Base-by-base conservation (phyloP, 163 green algal genomes). In the Smithsoniella earleae region DNA sequence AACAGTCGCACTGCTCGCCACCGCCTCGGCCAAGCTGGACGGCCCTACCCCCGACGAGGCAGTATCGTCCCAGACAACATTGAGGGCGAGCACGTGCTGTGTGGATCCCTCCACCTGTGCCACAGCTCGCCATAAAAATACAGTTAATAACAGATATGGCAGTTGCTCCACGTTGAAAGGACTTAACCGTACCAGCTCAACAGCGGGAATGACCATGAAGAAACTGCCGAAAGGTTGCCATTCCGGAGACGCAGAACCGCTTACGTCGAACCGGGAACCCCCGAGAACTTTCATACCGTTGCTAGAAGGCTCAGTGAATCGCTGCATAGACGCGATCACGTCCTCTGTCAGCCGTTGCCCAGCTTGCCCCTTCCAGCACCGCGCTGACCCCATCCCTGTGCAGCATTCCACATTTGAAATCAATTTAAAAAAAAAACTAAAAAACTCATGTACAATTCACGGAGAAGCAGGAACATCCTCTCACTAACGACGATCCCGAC, bases 201-300 rank as follows among this genome's bases (percentile, higher is more conserved):
- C 36, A 16, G 36, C 40, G 36, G 65, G 62, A 30, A 31, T 43
- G 5, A 69, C 18, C 16, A 73, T 54, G 40, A 28, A 62, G 54
- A 44, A 52, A 2, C 27, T 6, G 33, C 27, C 28, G 13, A 20
- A 46, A 6, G 44, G 20, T 22, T 31, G 43, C 25, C 54, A 27
- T 13, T 22, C 28, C 16, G 13, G 10, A 2, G 25, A 27, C 77
- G 0, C 54, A 86, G 49, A 6, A 6, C 8, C 13, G 6, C 25
- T 13, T 0, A 40, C n/a, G 49, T 91, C 78, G 62, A 92, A 93
- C 72, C 91, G 85, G 2, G 83, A 82, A 22, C 86, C 91, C 16
- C 89, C 92, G 52, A 95, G 78, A 1, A 86, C 85, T 5, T 89
- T 82, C 34, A 96, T 76, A 2, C 82, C 65, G 3, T 86, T 82